Evolutionary conservation across 2,329 filamentous ascomycete genomes (phyloP).

Genomic region (Camillea tinctor): DNA sequence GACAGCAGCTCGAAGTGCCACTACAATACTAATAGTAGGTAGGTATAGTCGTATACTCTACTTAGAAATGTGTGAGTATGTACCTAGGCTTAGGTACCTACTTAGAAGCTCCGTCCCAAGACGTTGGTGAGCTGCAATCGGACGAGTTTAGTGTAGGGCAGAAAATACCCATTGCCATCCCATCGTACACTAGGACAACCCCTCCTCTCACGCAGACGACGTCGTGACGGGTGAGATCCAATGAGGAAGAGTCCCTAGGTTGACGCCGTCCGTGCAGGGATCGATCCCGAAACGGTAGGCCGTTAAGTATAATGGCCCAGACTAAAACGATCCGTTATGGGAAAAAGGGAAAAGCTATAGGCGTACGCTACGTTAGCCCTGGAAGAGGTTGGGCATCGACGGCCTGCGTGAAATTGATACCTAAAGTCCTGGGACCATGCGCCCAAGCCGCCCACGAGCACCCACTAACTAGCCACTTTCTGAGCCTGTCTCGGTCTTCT

Average conservation of each 20-base stretch:
- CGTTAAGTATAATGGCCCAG: slow-evolving; percentile 5
- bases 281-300: slow-evolving; percentile 16
- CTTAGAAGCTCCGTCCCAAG: background rate
- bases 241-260: slow-evolving; percentile 14
- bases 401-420: slow-evolving; percentile 29
- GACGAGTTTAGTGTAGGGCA: background rate
- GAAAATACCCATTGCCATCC: too few species aligned
- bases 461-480: slow-evolving; percentile 25
- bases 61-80: too few species aligned
- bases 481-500: slow-evolving; percentile 19
- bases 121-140: background rate
- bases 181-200: background rate
- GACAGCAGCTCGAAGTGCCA: background rate
- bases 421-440: slow-evolving; percentile 20
- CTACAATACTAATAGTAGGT: background rate
- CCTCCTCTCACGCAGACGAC: slow-evolving; percentile 2
- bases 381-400: slow-evolving; percentile 32
- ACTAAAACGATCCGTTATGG: slow-evolving; percentile 17
- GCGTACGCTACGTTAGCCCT: slow-evolving; percentile 19
- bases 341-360: slow-evolving; percentile 12
- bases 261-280: slow-evolving; percentile 19
- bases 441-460: slow-evolving; percentile 13
- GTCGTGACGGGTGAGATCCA: slow-evolving; percentile 1
- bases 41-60: too few species aligned
- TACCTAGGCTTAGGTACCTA: background rate